A percentile compares a stretch with the other conserved stretches of the same genome.
phyloP scores from a whole-genome alignment of 352 stramenopile species.

The Phytopythium delawarense region DNA sequence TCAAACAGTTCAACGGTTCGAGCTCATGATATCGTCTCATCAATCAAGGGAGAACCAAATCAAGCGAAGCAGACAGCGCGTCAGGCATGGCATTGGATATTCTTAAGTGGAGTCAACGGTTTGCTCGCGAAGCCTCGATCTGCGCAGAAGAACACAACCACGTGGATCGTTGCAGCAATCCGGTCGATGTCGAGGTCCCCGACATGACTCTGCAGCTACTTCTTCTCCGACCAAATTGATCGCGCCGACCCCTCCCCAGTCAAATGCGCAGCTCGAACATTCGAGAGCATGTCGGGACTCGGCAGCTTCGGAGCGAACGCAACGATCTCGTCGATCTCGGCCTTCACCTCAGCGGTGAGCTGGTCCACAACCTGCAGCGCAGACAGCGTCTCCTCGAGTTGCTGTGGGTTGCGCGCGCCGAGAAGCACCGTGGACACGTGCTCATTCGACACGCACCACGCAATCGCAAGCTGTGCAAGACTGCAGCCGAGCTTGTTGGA shows the following conservation, averaged over 20 bases:
- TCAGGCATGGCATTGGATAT: no score
- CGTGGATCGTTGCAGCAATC: no score
- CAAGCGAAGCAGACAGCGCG: no score
- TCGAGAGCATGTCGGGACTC: background rate
- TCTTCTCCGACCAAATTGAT: background rate
- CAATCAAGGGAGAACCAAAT: no score
- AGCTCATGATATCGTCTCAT: no score
- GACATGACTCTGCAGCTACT: background rate
- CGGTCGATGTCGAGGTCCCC: no score
- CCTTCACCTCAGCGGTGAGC: background rate
- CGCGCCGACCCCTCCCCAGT: background rate
- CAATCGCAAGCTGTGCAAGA: background rate
- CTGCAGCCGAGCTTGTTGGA: background rate
- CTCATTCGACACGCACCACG: background rate
- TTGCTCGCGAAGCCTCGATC: no score
- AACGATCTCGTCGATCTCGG: background rate
- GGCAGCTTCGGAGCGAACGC: background rate
- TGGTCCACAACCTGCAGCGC: background rate
- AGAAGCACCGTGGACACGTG: background rate
- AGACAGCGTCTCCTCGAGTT: background rate
- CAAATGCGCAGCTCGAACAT: background rate
- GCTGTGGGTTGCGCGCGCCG: background rate
- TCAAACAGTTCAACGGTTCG: no score
- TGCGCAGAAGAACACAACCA: no score
- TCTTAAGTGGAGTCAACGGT: no score